Percentiles rank a stretch among this genome's conserved stretches.
phyloP scores from a whole-genome alignment of 2,329 filamentous ascomycete genomes.

The Colletotrichum kahawae region DNA sequence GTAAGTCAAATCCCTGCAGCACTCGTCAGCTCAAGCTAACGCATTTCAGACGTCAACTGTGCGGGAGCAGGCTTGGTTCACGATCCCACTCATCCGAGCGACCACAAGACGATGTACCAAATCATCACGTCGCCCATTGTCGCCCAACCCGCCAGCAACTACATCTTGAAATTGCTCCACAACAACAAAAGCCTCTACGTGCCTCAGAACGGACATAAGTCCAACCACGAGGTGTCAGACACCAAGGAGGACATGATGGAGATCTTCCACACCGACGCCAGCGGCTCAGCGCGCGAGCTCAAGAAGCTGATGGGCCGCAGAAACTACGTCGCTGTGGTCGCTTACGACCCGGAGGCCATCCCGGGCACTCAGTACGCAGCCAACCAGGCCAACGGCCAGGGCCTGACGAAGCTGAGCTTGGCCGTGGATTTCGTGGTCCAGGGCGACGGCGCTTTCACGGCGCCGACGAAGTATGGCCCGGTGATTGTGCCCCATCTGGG shows the following conservation, averaged over 20 bases:
- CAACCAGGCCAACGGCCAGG: slow-evolving; percentile 39
- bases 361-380: slow-evolving; percentile 31
- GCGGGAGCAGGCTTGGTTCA: slow-evolving; percentile 93
- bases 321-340: slow-evolving; percentile 93
- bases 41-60: slow-evolving; percentile 74
- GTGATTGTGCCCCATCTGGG: slow-evolving; percentile 91
- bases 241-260: slow-evolving; percentile 99
- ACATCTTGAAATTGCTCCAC: slow-evolving; percentile 94
- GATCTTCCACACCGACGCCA: slow-evolving; percentile 94
- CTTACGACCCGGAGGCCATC: slow-evolving; percentile 86
- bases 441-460: slow-evolving; percentile 80
- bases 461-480: slow-evolving; percentile 93
- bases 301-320: slow-evolving; percentile 92
- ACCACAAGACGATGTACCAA: slow-evolving; percentile 99
- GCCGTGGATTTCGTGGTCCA: slow-evolving; percentile 98
- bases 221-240: slow-evolving; percentile 77
- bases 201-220: slow-evolving; percentile 82
- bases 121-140: slow-evolving; percentile 93
- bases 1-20: slow-evolving; percentile 43
- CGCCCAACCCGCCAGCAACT: slow-evolving; percentile 82
- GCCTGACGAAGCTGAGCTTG: slow-evolving; percentile 75
- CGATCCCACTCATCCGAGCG: slow-evolving; percentile 86
- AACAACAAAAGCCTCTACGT: slow-evolving; percentile 93
- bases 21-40: slow-evolving; percentile 25
- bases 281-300: slow-evolving; percentile 80